These are phyloP conservation scores for Blastobotrys illinoisensis DNA, from an alignment of 1,139 yeast species.

Conservation along the genomic window DNA sequence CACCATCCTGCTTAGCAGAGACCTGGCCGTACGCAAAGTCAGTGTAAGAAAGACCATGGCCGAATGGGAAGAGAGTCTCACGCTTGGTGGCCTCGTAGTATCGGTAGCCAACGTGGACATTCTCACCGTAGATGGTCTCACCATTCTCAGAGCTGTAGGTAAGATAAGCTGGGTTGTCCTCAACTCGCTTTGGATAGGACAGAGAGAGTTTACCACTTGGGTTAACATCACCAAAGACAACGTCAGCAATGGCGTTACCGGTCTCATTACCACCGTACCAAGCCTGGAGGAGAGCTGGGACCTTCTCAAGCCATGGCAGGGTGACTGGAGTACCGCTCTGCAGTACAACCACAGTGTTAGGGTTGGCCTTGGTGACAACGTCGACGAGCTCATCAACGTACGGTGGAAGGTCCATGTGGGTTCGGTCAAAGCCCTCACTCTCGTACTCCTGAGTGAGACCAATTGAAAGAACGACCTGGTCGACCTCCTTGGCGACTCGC, in stretches of 20 bases:
- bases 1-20: conserved; percentile 20
- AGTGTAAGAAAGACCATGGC: conserved; percentile 56
- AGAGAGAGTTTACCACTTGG: conserved; percentile 62
- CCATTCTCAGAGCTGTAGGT: conserved; percentile 44
- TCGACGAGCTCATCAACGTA: conserved; percentile 43
- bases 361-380: conserved; percentile 44
- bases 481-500: conserved; percentile 40
- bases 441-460: conserved; percentile 49
- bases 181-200: conserved; percentile 46
- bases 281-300: conserved; percentile 47
- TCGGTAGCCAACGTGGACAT: conserved; percentile 56
- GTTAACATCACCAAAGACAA: conserved; percentile 56
- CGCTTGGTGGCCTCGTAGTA: conserved; percentile 48
- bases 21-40: conserved; percentile 34
- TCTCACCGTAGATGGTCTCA: conserved; percentile 50
- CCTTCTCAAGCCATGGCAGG: conserved; percentile 50
- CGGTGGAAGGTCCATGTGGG: conserved; percentile 43
- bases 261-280: conserved; percentile 46
- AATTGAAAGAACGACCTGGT: conserved; percentile 42
- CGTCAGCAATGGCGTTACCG: conserved; percentile 52
- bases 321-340: conserved; percentile 62
- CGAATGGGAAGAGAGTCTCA: conserved; percentile 53
- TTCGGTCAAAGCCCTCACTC: conserved; percentile 47
- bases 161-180: conserved; percentile 48
- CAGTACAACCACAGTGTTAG: conserved; percentile 45